Base-by-base conservation (phyloP, 2,329 filamentous ascomycete genomes). In the Juglanconis oblonga region DNA sequence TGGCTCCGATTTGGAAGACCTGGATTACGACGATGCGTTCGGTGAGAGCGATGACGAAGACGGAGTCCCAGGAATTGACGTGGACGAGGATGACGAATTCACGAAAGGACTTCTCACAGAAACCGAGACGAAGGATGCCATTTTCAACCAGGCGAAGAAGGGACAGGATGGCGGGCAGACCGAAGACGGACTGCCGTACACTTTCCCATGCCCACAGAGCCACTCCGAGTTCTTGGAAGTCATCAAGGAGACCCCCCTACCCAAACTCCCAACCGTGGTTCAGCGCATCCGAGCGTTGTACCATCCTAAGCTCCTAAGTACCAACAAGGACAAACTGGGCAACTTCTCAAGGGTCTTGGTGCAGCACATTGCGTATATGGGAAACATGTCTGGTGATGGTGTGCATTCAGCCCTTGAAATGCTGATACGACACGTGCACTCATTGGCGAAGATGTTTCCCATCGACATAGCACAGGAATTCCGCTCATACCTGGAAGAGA, bases 241-340 rank as follows among this genome's bases (percentile, higher is more conserved):
- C 3, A 82, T 89, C 51, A 79, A 85, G 54, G 77, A 80, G 45
- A 81, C 93, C 44, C 76, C 87, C 0, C 70, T 82, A 14, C 77
- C 86, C 10, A 87, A 91, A 67, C 75, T 94, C 1, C 89, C 92
- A 0, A 89, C 85, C 0, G 88, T 96, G 45, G 81, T 99, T 31
- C 93, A 97, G 73, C 86, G 94, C 62, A 95, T 99, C 67, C 87
- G 95, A 74, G 90, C 93, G 11, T 78, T 97, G n/a, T 90, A 98
- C 71, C 92, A 98, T 70, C 90, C 94, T 7, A 93, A 94, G 66
- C 83, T 99, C 36, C 86, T 89, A 64, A 85, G 85, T 65, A 87
- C 89, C 61, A 97, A 99, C 77, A 97, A 97, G 76, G 83, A 85
- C 64, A 92, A 91, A 69, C 84, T 98, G 13, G 73, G 85, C 61